A percentile compares a stretch with the other conserved stretches of the same genome.
phyloP scores from a whole-genome alignment of 495 filamentous ascomycete genomes.

The Pseudoneurospora amorphoporcata region DNA sequence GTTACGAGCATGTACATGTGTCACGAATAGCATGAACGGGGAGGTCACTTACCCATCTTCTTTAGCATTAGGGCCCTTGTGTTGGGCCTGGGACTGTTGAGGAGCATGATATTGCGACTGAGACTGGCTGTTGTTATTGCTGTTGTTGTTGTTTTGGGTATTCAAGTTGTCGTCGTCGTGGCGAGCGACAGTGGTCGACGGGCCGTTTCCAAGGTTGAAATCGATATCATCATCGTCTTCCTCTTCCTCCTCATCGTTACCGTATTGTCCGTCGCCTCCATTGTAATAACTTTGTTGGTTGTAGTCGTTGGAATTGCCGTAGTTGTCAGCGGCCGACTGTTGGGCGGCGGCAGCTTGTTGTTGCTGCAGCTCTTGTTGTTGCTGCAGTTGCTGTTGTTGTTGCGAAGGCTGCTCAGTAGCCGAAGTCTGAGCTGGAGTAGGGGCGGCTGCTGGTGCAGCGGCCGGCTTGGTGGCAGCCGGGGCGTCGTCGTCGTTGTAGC shows the following conservation, averaged over 20 bases:
- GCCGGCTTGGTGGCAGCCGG: constrained; percentile 12
- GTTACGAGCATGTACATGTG: neutral
- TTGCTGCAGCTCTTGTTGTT: constrained; percentile 45
- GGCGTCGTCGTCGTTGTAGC: constrained; percentile 77
- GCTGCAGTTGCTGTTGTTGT: constrained; percentile 33
- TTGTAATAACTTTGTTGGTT: constrained; percentile 19
- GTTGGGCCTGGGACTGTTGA: constrained; percentile 8
- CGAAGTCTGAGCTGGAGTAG: constrained; percentile 22
- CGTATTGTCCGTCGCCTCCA: constrained; percentile 38
- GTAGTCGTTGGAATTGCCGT: neutral
- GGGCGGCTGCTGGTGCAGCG: constrained; percentile 30
- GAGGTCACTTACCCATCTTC: constrained; percentile 91
- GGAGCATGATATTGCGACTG: constrained; percentile 16
- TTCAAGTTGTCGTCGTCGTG: constrained; percentile 18
- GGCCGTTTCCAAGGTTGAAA: constrained; percentile 42
- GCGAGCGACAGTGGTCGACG: constrained; percentile 23
- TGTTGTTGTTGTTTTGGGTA: constrained; percentile 11
- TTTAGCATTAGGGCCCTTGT: constrained; percentile 62
- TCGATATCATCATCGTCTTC: constrained; percentile 60
- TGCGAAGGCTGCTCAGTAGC: constrained; percentile 14
- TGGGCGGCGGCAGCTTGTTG: constrained; percentile 28
- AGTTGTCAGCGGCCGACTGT: neutral
- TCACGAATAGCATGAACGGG: constrained; percentile 13
- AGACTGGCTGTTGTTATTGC: constrained; percentile 15
- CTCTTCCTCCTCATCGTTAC: constrained; percentile 52